Evolutionary conservation across 306 rosid genomes (phyloP).

Genomic region (Pyrus communis): DNA sequence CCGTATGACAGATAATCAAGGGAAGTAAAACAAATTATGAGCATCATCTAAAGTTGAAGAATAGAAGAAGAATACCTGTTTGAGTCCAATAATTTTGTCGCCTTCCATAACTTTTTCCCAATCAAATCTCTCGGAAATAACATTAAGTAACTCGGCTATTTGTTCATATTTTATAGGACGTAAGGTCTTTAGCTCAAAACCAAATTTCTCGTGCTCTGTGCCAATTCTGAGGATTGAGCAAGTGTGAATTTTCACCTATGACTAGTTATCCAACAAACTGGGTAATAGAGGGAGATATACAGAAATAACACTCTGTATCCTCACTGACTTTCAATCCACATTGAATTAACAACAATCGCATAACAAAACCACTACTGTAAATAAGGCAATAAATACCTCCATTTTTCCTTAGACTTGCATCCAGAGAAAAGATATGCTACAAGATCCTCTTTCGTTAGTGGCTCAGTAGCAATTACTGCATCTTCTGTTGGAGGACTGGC

Average conservation of each 20-base stretch:
- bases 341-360: neutral
- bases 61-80: slow-evolving; percentile 43
- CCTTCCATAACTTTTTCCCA: slow-evolving; percentile 96
- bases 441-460: slow-evolving; percentile 77
- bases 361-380: neutral
- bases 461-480: slow-evolving; percentile 59
- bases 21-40: neutral
- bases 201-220: slow-evolving; percentile 98
- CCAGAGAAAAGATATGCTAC: slow-evolving; percentile 73
- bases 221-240: slow-evolving; percentile 61
- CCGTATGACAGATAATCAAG: neutral
- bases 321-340: neutral
- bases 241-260: neutral
- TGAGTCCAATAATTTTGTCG: slow-evolving; percentile 84
- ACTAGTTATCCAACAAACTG: neutral
- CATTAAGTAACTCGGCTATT: slow-evolving; percentile 72
- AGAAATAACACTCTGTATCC: neutral
- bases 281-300: neutral
- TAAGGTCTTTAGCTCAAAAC: slow-evolving; percentile 70
- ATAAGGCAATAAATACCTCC: slow-evolving; percentile 47
- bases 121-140: slow-evolving; percentile 89
- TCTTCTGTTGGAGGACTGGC: slow-evolving; percentile 97
- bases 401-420: slow-evolving; percentile 60
- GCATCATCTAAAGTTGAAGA: neutral
- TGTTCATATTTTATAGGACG: slow-evolving; percentile 81